Base-by-base conservation (phyloP, 1,284 basidiomycete species). In the Thecaphora frezii region DNA sequence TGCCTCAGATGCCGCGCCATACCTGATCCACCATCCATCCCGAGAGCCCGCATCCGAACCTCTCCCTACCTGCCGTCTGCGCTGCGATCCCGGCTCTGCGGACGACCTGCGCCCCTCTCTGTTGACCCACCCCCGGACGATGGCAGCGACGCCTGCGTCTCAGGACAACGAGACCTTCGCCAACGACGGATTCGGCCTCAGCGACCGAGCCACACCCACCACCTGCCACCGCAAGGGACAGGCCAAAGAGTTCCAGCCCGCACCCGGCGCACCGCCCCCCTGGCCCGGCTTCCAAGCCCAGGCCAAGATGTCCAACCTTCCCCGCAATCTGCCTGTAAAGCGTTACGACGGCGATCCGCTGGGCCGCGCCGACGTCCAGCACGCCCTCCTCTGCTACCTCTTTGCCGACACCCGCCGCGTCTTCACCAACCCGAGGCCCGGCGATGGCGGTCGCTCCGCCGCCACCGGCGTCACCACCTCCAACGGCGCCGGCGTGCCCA, bases 371-470 rank as follows among this genome's bases (percentile, higher is more conserved):
- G 91, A 93, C 79, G 85, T 92, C 37, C 90, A 93, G 81, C 91
- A 87, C 80, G 89, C 92, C 81, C 83, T 93, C 46, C 85, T 93
- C 51, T 76, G 86, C 70, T 82, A 86, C 78, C 86, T 93, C 71
- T 93, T 93, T 81, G 82, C 83, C 56, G 86, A 92, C 78, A 81
- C 81, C 25, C 82, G 83, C 14, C 80, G 83, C 38, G 88, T 87
- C 54, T 93, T 93, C 81, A 90, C 89, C 41, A 85, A 83, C 51
- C 84, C 85, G 0, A 72, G 75, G 0, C 66, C 73, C 0, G 66
- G 64, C 2, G 41, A 59, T 14, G 45, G 54, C 21, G 42, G 55
- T 4, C 40, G 44, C n/a, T 45, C 45, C 10, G 55, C 50, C n/a
- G 47, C 58, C 19, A 68, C 66, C 40, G 47, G 48, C 33, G 40